Conservation (phyloP, 345 rosid species). For the Litchi chinensis region DNA sequence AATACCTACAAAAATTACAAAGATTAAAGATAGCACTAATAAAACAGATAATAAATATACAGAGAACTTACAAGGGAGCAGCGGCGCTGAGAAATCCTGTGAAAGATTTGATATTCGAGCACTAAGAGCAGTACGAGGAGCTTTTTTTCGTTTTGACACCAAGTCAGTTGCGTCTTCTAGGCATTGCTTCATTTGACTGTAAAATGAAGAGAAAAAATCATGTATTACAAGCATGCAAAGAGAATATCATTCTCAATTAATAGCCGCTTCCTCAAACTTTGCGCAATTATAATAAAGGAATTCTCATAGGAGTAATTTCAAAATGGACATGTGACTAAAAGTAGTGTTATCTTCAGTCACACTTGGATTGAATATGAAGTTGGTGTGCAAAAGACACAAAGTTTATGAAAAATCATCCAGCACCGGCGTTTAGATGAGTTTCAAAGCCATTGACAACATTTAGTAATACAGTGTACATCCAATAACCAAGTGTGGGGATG, state of each 20-base stretch:
- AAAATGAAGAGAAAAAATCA: conserved; percentile 21
- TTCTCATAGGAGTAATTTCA: background rate
- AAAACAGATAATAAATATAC: background rate
- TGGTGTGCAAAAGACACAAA: background rate
- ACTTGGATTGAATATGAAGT: background rate
- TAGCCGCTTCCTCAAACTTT: conserved; percentile 1
- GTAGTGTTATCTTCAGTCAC: background rate
- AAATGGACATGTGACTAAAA: background rate
- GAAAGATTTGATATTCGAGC: conserved; percentile 41
- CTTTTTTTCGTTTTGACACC: conserved; percentile 57
- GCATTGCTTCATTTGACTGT: conserved; percentile 57
- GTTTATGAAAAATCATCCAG: background rate
- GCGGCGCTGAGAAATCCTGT: conserved; percentile 47
- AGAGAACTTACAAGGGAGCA: conserved; percentile 61
- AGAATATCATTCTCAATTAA: background rate
- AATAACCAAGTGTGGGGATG: background rate
- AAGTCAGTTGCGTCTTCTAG: conserved; percentile 62
- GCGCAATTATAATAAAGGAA: background rate
- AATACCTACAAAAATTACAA: conserved; percentile 43
- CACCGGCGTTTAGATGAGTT: background rate
- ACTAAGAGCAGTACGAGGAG: conserved; percentile 37
- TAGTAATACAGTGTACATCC: background rate
- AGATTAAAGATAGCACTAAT: conserved; percentile 28
- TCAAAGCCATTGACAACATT: background rate
- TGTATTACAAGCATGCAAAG: background rate